A percentile compares a stretch with the other conserved stretches of the same genome.
These are phyloP conservation scores for Hypomontagnella monticulosa DNA, from an alignment of 495 filamentous ascomycete genomes.

Conservation along the genomic window DNA sequence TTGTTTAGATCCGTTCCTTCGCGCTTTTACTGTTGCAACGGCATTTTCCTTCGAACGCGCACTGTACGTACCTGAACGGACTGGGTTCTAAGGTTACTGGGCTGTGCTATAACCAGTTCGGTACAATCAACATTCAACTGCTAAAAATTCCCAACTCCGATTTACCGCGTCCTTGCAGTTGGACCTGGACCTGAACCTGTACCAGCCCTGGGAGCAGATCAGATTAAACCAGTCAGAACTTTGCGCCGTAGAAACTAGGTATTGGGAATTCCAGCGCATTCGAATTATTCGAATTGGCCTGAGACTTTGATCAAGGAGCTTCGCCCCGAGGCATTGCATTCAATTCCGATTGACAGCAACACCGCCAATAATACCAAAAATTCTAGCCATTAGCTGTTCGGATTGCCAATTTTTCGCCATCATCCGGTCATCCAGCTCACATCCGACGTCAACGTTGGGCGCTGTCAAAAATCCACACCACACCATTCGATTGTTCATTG, in stretches of 20 bases:
- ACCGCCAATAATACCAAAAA: slow-evolving; percentile 7
- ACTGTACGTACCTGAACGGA: slow-evolving; percentile 23
- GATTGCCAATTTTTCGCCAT: slow-evolving; percentile 14
- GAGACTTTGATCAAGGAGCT: slow-evolving; percentile 31
- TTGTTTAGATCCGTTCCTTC: slow-evolving; percentile 27
- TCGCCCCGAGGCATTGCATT: slow-evolving; percentile 29
- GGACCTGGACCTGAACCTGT: slow-evolving; percentile 14
- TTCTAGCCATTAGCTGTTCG: slow-evolving; percentile 29
- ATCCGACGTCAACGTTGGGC: slow-evolving; percentile 36
- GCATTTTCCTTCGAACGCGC: slow-evolving; percentile 21
- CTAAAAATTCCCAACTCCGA: slow-evolving; percentile 11
- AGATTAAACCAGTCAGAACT: slow-evolving; percentile 14
- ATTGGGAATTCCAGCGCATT: slow-evolving; percentile 36
- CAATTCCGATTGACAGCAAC: slow-evolving; percentile 32
- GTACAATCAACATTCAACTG: slow-evolving; percentile 11
- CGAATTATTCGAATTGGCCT: slow-evolving; percentile 36
- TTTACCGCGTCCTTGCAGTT: slow-evolving; percentile 25
- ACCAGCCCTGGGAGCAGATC: slow-evolving; percentile 15
- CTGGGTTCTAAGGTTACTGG: neutral
- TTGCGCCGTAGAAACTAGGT: neutral
- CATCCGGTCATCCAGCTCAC: slow-evolving; percentile 23
- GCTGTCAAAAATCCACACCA: slow-evolving; percentile 36
- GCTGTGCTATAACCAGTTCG: neutral
- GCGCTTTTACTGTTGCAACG: slow-evolving; percentile 15
- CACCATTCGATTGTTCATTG: slow-evolving; percentile 32